Evolutionary conservation across 176 grass and related monocot genomes (phyloP).

Genomic region (Oryza officinalis): DNA sequence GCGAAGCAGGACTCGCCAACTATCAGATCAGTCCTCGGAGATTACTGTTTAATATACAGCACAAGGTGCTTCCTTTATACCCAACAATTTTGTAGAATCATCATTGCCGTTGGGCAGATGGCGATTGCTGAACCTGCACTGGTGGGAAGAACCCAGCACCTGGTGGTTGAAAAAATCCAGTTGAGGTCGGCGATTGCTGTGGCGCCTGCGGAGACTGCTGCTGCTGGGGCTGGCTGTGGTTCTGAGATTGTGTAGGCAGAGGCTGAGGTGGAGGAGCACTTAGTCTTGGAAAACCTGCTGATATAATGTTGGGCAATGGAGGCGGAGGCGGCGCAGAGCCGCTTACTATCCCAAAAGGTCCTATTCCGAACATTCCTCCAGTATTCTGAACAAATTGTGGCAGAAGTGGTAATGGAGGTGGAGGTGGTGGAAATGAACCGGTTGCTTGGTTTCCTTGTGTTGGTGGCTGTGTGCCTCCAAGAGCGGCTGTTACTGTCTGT

Average conservation of each 20-base stretch:
- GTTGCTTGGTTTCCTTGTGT: conserved; percentile 41
- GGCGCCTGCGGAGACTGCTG: conserved; percentile 60
- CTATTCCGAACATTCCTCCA: conserved; percentile 51
- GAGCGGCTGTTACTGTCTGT: conserved; percentile 45
- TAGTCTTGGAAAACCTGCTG: conserved; percentile 42
- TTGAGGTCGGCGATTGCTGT: conserved; percentile 49
- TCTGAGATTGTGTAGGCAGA: conserved; percentile 47
- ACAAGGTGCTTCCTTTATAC: conserved; percentile 37
- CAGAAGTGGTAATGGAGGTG: conserved; percentile 54
- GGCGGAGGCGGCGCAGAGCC: conserved; percentile 57
- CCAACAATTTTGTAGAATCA: conserved; percentile 25
- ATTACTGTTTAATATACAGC: conserved; percentile 65
- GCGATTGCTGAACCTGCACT: conserved; percentile 67
- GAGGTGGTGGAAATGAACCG: conserved; percentile 57
- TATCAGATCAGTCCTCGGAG: conserved; percentile 1
- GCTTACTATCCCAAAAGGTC: conserved; percentile 49
- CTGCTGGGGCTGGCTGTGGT: conserved; percentile 59
- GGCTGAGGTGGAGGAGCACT: conserved; percentile 51
- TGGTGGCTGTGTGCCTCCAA: conserved; percentile 36
- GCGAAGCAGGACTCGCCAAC: conserved; percentile 9
- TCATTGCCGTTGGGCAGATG: conserved; percentile 71
- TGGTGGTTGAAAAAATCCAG: conserved; percentile 69
- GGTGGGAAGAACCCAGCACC: conserved; percentile 65
- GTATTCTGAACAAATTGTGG: conserved; percentile 65
- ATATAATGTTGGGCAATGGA: conserved; percentile 46